Conservation (phyloP, 2,329 filamentous ascomycete species). For the Calonectria honghensis region DNA sequence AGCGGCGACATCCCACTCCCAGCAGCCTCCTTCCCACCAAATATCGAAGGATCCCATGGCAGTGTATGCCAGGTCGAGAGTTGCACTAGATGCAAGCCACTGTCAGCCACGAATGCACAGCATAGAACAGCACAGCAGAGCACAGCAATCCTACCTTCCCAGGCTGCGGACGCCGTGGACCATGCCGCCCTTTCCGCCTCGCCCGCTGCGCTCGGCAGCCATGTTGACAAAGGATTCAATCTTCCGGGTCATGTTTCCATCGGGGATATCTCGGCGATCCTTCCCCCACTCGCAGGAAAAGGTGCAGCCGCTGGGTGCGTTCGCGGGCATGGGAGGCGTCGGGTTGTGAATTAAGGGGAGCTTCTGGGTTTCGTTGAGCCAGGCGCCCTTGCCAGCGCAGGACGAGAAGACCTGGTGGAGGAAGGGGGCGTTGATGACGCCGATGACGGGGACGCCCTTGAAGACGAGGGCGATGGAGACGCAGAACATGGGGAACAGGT, state of each 20-base stretch:
- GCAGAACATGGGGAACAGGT: slow-evolving; percentile 88
- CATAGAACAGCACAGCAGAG: neutral
- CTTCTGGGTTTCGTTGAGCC: slow-evolving; percentile 77
- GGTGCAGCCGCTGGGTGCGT: slow-evolving; percentile 81
- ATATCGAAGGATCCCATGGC: slow-evolving; percentile 86
- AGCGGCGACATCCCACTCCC: slow-evolving; percentile 89
- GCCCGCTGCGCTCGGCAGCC: slow-evolving; percentile 78
- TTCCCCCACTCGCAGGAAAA: slow-evolving; percentile 89
- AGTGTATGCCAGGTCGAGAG: slow-evolving; percentile 83
- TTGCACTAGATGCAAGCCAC: slow-evolving; percentile 70
- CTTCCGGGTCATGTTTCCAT: slow-evolving; percentile 82
- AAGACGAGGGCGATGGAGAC: slow-evolving; percentile 84
- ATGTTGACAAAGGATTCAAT: slow-evolving; percentile 85
- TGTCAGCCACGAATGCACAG: slow-evolving; percentile 1
- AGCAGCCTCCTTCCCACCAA: slow-evolving; percentile 89
- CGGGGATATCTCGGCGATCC: slow-evolving; percentile 79
- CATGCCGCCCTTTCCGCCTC: slow-evolving; percentile 83
- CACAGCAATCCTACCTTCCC: slow-evolving; percentile 66
- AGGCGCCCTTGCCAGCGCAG: slow-evolving; percentile 79
- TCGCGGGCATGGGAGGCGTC: slow-evolving; percentile 76
- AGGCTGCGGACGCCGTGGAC: slow-evolving; percentile 85
- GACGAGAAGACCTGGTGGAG: slow-evolving; percentile 82
- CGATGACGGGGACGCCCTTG: slow-evolving; percentile 76
- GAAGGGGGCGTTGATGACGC: slow-evolving; percentile 84
- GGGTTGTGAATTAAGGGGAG: slow-evolving; percentile 79